Base-by-base conservation (phyloP, 495 filamentous ascomycete species). In the Lasiosphaeriaceae sp. region DNA sequence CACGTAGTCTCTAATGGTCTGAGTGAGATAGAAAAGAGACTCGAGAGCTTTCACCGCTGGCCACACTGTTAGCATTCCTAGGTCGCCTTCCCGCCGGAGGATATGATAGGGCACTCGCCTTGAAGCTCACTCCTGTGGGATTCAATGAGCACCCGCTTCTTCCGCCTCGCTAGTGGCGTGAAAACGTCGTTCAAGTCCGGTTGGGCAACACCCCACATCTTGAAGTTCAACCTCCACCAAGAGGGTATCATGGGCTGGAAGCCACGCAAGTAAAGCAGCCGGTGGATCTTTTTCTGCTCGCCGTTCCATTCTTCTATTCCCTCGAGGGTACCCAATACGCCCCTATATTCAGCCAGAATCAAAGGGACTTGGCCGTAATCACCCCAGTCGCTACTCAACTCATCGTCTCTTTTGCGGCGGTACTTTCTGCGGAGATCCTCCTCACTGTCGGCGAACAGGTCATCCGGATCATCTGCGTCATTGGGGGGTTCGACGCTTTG, bases 221-320 rank as follows among this genome's bases (percentile, higher is more conserved):
- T 64, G 57, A 63, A 65, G 46, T 54, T 54, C 34, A 64, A 22
- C 44, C 57, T 47, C 69, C 66, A 69, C 26, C 52, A 60, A 8
- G 69, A 66, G n/a, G 66, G 66, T 22, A 71, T 55, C 60, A 71
- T 60, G 7, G 69, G 69, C 37, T 69, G 66, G 9, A 59, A 50
- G 6, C 69, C 69, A 47, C 65, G 63, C 57, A 71, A 55, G 47
- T 57, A 68, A 24, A 66, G 55, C 21, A 71, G 56, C 46, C 62
- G 61, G 50, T 71, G 67, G 1, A 71, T 43, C 29, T 63, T 65
- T 9, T 22, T 54, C 41, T 71, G 66, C 12, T 66, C 60, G 6
- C 26, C 34, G 39, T 66, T 69, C 69, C 69, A 71, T 11, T 54
- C 24, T 11, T 63, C 54, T 41, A 44, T 62, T 16, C 63, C 66